Conservation (phyloP, 2,329 filamentous ascomycete species). For the Coleophoma crateriformis region DNA sequence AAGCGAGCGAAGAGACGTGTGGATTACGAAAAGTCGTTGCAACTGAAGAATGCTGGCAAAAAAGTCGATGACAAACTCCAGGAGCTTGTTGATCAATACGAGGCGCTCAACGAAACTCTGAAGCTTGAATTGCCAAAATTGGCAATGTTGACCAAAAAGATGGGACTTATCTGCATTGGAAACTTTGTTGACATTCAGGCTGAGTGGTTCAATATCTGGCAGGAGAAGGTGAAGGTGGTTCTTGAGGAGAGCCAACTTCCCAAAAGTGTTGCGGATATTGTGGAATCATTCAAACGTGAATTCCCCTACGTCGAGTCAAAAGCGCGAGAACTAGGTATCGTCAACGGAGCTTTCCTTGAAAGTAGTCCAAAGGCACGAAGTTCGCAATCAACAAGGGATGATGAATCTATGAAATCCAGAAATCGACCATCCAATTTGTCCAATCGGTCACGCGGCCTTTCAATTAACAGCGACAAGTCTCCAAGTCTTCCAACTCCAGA, state of each 20-base stretch:
- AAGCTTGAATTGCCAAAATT: slow-evolving; percentile 88
- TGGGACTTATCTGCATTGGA: slow-evolving; percentile 76
- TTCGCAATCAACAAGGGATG: slow-evolving; percentile 34
- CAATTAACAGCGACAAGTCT: slow-evolving; percentile 56
- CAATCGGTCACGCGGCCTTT: slow-evolving; percentile 50
- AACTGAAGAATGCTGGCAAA: slow-evolving; percentile 73
- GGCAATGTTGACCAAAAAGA: slow-evolving; percentile 72
- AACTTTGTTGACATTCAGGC: slow-evolving; percentile 83
- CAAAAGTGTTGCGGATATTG: slow-evolving; percentile 66
- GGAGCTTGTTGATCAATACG: slow-evolving; percentile 83
- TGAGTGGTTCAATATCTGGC: slow-evolving; percentile 78
- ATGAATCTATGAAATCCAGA: slow-evolving; percentile 24
- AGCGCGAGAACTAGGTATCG: slow-evolving; percentile 65
- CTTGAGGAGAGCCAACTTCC: slow-evolving; percentile 60
- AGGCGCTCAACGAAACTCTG: slow-evolving; percentile 77
- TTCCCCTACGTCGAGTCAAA: slow-evolving; percentile 71
- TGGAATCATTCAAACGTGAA: slow-evolving; percentile 72
- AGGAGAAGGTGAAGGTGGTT: slow-evolving; percentile 73
- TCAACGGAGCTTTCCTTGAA: slow-evolving; percentile 62
- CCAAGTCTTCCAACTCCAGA: slow-evolving; percentile 62
- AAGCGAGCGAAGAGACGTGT: slow-evolving; percentile 90
- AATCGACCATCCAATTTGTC: slow-evolving; percentile 23
- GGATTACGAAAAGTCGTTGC: slow-evolving; percentile 79
- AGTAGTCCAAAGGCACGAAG: slow-evolving; percentile 8
- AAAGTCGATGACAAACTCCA: slow-evolving; percentile 81